phyloP scores from a whole-genome alignment of 345 rosid genomes.

The Odontarrhena argentea region DNA sequence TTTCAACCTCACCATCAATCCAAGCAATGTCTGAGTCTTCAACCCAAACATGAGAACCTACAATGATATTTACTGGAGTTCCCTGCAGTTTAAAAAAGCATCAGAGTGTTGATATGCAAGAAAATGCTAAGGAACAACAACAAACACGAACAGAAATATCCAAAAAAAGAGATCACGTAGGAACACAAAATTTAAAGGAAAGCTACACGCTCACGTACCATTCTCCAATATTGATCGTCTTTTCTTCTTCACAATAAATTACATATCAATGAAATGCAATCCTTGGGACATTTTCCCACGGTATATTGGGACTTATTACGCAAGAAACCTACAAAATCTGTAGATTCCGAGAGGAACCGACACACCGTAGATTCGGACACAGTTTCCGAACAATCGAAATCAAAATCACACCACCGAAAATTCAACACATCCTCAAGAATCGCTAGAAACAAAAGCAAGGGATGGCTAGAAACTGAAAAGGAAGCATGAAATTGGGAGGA shows the following conservation, averaged over 20 bases:
- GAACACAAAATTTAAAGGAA: background rate
- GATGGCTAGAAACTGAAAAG: slow-evolving; percentile 13
- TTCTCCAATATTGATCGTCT: slow-evolving; percentile 34
- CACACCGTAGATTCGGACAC: slow-evolving; percentile 11
- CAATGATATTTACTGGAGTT: slow-evolving; percentile 79
- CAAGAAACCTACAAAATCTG: slow-evolving; percentile 32
- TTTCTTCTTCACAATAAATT: slow-evolving; percentile 30
- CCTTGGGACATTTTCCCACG: slow-evolving; percentile 17
- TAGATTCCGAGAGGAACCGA: slow-evolving; percentile 13
- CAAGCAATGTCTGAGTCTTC: slow-evolving; percentile 78
- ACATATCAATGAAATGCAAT: slow-evolving; percentile 2
- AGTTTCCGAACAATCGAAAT: background rate
- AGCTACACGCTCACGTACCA: slow-evolving; percentile 48
- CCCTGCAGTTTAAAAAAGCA: slow-evolving; percentile 54
- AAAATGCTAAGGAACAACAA: background rate
- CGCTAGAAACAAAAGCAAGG: slow-evolving; percentile 20
- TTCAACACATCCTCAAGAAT: slow-evolving; percentile 15
- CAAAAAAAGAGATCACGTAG: background rate
- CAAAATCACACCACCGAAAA: slow-evolving; percentile 13
- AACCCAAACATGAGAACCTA: slow-evolving; percentile 90
- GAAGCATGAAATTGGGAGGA: slow-evolving; percentile 13
- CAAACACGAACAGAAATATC: background rate
- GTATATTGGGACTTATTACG: slow-evolving; percentile 19
- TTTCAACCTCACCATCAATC: slow-evolving; percentile 75
- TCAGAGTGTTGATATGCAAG: slow-evolving; percentile 11